These are phyloP conservation scores for Boechera stricta DNA, from an alignment of 345 rosid genomes.

Conservation along the genomic window DNA sequence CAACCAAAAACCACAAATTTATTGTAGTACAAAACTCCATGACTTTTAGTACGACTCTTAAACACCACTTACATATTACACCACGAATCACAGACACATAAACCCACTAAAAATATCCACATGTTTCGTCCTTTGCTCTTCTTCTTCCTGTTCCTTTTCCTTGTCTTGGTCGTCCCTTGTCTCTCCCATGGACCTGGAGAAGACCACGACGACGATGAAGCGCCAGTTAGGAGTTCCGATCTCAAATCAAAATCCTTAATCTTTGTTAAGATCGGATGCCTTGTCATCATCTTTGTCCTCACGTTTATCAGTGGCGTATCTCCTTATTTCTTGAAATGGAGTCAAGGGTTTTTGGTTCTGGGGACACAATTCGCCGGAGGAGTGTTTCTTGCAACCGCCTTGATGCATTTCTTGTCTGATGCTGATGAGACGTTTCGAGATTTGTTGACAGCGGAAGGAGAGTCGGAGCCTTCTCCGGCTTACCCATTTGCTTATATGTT, in stretches of 20 bases:
- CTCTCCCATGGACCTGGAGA: conserved; percentile 56
- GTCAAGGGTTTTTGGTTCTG: conserved; percentile 68
- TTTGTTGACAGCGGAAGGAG: conserved; percentile 52
- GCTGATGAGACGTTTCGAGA: conserved; percentile 71
- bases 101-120: background rate
- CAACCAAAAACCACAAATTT: background rate
- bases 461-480: conserved; percentile 40
- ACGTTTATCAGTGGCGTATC: conserved; percentile 77
- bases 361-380: conserved; percentile 92
- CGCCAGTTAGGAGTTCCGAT: conserved; percentile 20
- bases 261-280: conserved; percentile 66
- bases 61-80: conserved; percentile 13
- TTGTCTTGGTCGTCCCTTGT: conserved; percentile 55
- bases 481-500: conserved; percentile 92
- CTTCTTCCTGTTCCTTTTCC: conserved; percentile 50
- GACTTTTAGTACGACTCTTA: conserved; percentile 30
- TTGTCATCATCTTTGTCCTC: conserved; percentile 64
- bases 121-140: conserved; percentile 53
- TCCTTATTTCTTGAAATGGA: conserved; percentile 82
- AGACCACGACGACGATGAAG: conserved; percentile 44
- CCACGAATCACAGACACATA: conserved; percentile 19
- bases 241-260: conserved; percentile 63
- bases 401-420: conserved; percentile 87
- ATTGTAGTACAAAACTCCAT: conserved; percentile 32
- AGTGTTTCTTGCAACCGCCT: conserved; percentile 81